Evolutionary conservation across 208 protist genomes (phyloP).

Genomic region (Trypanosoma theileri): DNA sequence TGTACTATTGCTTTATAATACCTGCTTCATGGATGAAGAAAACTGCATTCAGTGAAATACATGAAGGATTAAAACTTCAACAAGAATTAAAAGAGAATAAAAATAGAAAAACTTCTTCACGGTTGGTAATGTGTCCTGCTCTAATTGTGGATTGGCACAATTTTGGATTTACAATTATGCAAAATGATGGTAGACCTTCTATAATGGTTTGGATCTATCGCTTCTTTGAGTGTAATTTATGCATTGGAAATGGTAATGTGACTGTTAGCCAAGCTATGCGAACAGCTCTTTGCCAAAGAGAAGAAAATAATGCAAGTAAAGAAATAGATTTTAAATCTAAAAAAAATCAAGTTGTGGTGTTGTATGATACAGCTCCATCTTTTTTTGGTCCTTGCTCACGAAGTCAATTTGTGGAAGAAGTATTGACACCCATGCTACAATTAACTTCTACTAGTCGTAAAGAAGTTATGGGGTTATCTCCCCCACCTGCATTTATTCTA

Average conservation of each 20-base stretch:
- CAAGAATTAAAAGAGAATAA: neutral
- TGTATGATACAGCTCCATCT: slow-evolving; percentile 74
- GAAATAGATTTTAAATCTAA: slow-evolving; percentile 1
- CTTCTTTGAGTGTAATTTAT: slow-evolving; percentile 62
- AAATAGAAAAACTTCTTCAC: neutral
- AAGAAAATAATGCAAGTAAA: neutral
- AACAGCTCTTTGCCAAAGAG: slow-evolving; percentile 25
- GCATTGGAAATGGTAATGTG: slow-evolving; percentile 68
- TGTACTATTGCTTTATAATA: slow-evolving; percentile 77
- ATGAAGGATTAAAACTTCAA: slow-evolving; percentile 35
- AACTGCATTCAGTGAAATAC: slow-evolving; percentile 57
- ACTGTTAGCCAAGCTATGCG: slow-evolving; percentile 85
- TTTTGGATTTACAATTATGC: slow-evolving; percentile 87
- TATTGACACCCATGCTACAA: slow-evolving; percentile 39
- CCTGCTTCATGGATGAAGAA: slow-evolving; percentile 67
- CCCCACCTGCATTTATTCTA: slow-evolving; percentile 63
- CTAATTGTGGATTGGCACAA: slow-evolving; percentile 93
- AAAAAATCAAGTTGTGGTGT: slow-evolving; percentile 40
- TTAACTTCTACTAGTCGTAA: neutral
- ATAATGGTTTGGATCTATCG: slow-evolving; percentile 61
- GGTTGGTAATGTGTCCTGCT: slow-evolving; percentile 37
- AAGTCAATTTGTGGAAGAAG: slow-evolving; percentile 45
- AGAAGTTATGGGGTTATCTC: slow-evolving; percentile 55
- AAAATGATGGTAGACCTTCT: slow-evolving; percentile 48
- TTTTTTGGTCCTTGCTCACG: slow-evolving; percentile 66